A percentile compares a stretch with the other conserved stretches of the same genome.
These are phyloP conservation scores for Linnemannia hyalina DNA, from an alignment of 192 early-diverging fungal species.

Conservation along the genomic window DNA sequence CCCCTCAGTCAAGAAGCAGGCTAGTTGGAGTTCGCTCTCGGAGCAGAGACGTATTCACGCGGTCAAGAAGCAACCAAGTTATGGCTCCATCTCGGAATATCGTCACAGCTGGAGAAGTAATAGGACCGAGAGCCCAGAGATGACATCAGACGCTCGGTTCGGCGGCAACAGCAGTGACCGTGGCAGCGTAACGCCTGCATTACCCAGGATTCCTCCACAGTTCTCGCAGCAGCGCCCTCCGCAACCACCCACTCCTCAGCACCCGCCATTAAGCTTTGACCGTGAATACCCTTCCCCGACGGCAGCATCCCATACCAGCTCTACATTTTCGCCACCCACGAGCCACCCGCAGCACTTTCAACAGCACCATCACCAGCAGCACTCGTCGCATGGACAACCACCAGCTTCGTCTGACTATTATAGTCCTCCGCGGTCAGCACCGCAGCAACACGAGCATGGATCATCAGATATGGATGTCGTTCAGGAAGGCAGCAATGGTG, in stretches of 20 bases:
- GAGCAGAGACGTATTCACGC: slow-evolving; percentile 29
- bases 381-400: slow-evolving; percentile 3
- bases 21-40: slow-evolving; percentile 42
- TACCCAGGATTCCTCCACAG: slow-evolving; percentile 23
- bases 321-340: slow-evolving; percentile 15
- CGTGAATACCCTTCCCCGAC: slow-evolving; percentile 29
- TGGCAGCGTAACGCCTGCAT: slow-evolving; percentile 1
- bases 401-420: slow-evolving; percentile 11
- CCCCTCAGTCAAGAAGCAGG: slow-evolving; percentile 38
- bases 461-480: slow-evolving; percentile 40
- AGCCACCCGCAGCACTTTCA: slow-evolving; percentile 1
- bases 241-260: not conserved
- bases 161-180: slow-evolving; percentile 10
- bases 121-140: slow-evolving; percentile 28
- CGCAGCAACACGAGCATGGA: not conserved
- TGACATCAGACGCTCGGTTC: slow-evolving; percentile 19
- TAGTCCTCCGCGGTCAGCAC: not conserved
- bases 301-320: slow-evolving; percentile 2
- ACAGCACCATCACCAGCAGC: slow-evolving; percentile 5
- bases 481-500: slow-evolving; percentile 11
- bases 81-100: slow-evolving; percentile 42
- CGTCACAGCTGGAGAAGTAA: slow-evolving; percentile 26
- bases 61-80: slow-evolving; percentile 39
- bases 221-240: slow-evolving; percentile 20
- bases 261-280: slow-evolving; percentile 18